Base-by-base conservation (phyloP, 139 green algal species). In the Coccomyxa sp. region DNA sequence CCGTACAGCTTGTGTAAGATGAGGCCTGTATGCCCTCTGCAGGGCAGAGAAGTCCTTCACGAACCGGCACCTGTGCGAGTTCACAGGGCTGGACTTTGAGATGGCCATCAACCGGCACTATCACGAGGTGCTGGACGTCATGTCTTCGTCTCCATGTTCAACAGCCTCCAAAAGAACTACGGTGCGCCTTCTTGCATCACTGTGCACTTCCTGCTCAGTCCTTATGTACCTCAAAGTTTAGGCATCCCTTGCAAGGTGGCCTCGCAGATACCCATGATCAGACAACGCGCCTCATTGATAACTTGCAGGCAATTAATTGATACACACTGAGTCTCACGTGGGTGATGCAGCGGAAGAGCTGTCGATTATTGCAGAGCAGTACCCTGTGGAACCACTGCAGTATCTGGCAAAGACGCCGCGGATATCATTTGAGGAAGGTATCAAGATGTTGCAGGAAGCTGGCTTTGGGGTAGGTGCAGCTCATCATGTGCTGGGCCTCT, bases 21-120 rank as follows among this genome's bases (percentile, higher is more conserved):
- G n/a, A n/a, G n/a, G n/a, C n/a, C n/a, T n/a, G n/a, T n/a, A 37
- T 71, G 64, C n/a, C 18, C 22, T 10, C 18, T 77, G 38, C 86
- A 93, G 93, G 39, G 96, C 96, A 22, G 96, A 99, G 86, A 93
- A 98, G 40, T 96, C 89, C 7, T 93, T 91, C 88, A 99, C 96
- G 7, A 96, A 99, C 89, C 92, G 96, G 34, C 96, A 99, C 90
- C 82, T 99, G 91, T 98, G 94, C 80, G 96, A 99, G 91, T 99
- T 99, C 88, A 97, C 89, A n/a, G 95, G 96, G 7, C 90, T 99
- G 73, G 96, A 99, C 82, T 90, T 99, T 71, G 96, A 99, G 86
- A 99, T 99, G 96, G 82, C 88, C 37, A 98, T 99, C 82, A 81
- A 95, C 68, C 95, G 99, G 87, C 93, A 97, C 81, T 99, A 99